Conservation (phyloP, 1,284 basidiomycete genomes). For the Heterobasidion occidentale region DNA sequence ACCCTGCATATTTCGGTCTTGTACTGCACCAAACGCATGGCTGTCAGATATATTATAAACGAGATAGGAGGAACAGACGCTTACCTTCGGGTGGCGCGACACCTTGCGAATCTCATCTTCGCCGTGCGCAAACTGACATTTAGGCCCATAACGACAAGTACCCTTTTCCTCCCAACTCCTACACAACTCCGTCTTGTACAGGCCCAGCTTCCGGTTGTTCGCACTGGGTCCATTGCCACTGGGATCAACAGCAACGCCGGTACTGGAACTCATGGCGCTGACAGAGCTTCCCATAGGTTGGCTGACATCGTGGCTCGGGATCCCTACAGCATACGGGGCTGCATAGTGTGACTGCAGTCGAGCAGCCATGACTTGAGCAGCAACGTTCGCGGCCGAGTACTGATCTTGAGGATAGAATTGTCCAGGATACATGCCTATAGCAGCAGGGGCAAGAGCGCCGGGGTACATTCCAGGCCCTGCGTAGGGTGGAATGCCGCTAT, state of each 20-base stretch:
- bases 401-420: conserved; percentile 64
- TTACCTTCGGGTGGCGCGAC: conserved; percentile 78
- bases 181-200: conserved; percentile 91
- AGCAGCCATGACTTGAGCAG: conserved; percentile 49
- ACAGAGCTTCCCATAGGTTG: conserved; percentile 2
- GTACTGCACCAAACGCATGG: conserved; percentile 41
- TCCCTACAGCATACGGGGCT: conserved; percentile 42
- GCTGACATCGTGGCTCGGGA: conserved; percentile 15
- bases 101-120: conserved; percentile 80
- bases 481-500: conserved; percentile 46
- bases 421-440: conserved; percentile 53
- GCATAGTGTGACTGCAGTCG: conserved; percentile 38
- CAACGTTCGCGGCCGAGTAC: conserved; percentile 42
- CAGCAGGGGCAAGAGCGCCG: conserved; percentile 33
- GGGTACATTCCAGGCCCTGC: conserved; percentile 28
- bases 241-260: conserved; percentile 22
- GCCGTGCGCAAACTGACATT: conserved; percentile 90
- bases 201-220: conserved; percentile 79
- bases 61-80: conserved; percentile 9
- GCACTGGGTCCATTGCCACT: conserved; percentile 62
- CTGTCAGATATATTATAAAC: conserved; percentile 3
- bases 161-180: conserved; percentile 93
- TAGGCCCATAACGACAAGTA: conserved; percentile 76
- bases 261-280: conserved; percentile 1
- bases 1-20: conserved; percentile 90